These are phyloP conservation scores for Penicillium sp. DNA, from an alignment of 2,329 filamentous ascomycete species.

Conservation along the genomic window DNA sequence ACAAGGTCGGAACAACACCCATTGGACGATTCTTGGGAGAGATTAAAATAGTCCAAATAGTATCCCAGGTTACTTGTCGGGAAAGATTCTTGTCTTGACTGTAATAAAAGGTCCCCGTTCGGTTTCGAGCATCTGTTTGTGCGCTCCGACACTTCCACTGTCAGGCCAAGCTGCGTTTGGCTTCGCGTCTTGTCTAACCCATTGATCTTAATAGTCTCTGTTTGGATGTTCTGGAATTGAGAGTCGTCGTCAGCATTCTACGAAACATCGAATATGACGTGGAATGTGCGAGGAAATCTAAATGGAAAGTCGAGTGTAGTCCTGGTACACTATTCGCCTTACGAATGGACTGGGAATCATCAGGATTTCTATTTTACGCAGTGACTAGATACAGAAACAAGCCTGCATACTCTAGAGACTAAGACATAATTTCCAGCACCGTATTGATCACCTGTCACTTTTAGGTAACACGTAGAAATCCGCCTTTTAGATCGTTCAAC, in stretches of 20 bases:
- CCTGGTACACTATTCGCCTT: no score
- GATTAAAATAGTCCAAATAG: slow-evolving; percentile 10
- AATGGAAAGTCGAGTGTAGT: background rate
- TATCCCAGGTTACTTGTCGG: slow-evolving; percentile 1
- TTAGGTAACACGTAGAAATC: background rate
- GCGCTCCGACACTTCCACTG: slow-evolving; percentile 13
- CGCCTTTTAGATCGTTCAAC: background rate
- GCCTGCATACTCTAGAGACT: background rate
- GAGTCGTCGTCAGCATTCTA: slow-evolving; percentile 1
- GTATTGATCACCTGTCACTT: background rate
- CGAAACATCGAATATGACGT: background rate
- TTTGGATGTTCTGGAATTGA: background rate
- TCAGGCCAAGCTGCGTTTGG: slow-evolving; percentile 1
- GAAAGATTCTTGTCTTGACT: slow-evolving; percentile 8
- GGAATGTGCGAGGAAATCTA: background rate
- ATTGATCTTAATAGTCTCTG: no score
- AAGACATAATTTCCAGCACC: background rate
- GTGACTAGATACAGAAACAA: background rate
- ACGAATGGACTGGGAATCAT: background rate
- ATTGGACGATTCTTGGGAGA: slow-evolving; percentile 14
- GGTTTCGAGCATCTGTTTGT: slow-evolving; percentile 11
- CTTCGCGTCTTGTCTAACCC: background rate
- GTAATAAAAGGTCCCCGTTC: background rate
- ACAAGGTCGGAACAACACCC: slow-evolving; percentile 12
- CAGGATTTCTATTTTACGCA: background rate